Evolutionary conservation across 352 stramenopile species (phyloP).

Genomic region (Blastocystis sp.): DNA sequence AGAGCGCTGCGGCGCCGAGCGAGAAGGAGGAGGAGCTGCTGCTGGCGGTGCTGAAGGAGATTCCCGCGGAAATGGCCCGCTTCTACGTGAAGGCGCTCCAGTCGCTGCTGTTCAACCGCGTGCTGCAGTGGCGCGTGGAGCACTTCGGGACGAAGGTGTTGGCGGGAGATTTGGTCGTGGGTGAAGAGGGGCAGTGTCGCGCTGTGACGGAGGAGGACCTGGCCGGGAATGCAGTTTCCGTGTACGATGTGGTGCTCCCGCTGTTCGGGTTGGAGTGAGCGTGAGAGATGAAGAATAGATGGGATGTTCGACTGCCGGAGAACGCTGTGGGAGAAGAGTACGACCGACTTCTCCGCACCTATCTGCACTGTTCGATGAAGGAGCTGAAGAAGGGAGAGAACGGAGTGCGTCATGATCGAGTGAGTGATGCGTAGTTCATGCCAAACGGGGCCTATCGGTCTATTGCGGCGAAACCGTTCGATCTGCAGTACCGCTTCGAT

Average conservation of each 20-base stretch:
- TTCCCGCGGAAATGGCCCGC: conserved; percentile 5
- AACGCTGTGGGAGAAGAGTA: conserved; percentile 40
- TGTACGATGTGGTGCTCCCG: conserved; percentile 15
- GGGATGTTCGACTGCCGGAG: neutral
- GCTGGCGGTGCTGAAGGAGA: conserved; percentile 1
- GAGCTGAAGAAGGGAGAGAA: neutral
- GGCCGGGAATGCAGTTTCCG: neutral
- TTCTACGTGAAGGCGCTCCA: conserved; percentile 48
- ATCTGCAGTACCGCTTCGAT: neutral
- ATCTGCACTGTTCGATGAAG: neutral
- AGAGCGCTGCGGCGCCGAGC: neutral
- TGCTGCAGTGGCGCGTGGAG: conserved; percentile 14
- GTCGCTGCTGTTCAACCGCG: conserved; percentile 1
- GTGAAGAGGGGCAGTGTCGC: neutral
- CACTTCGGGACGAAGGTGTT: neutral
- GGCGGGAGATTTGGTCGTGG: neutral
- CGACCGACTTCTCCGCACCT: neutral
- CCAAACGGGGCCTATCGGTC: neutral
- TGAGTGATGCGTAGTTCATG: conserved; percentile 1
- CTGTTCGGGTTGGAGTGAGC: neutral
- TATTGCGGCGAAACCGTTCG: neutral
- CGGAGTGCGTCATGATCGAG: neutral
- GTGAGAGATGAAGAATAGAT: neutral
- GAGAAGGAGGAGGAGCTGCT: neutral
- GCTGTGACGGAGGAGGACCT: neutral